Evolutionary conservation across 257 asterid genomes (phyloP), one percentile per base, ranked within the genome.

Genomic region (Galeopsis tetrahit): DNA sequence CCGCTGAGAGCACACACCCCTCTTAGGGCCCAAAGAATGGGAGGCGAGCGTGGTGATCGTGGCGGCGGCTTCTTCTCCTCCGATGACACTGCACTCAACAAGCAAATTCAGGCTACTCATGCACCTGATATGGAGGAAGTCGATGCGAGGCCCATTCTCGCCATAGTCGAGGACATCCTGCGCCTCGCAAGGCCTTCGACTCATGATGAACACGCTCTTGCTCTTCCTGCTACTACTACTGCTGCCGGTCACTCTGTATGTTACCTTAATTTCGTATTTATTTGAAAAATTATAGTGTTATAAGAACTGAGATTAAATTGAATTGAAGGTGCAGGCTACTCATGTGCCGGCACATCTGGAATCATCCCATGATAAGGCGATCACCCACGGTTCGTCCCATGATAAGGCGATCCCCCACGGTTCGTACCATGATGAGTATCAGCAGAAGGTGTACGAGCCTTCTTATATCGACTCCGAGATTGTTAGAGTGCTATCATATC

Each of bases 401-500:
- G 55, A 48, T 1, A 48, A 48, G 55, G 28, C 28, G 28, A 46
- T 11, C 4, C 13, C 53, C 7, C 17, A 46, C 17, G 21, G n/a
- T 48, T 21, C 28, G 28, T 14, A 49, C 56, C 56, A n/a, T 2
- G 56, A 49, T 10, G 56, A 49, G 9, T 28, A 49, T 55, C 61
- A 55, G 9, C 35, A 1, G 34, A 55, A 17, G 34, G 13, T 55
- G 33, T 55, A 55, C 13, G 61, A 55, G 61, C 61, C n/a, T 17
- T 55, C 61, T 7, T 55, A 55, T 28, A 28, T 17, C 61, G 90
- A 85, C 3, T 17, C 75, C 2, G 96, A 93, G 36, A 69, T 87
- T 0, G 79, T 91, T 7, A 71, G 76, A 77, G 38, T 79, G 60
- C 81, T 93, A 34, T 88, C 98, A 9, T 86, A 77, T 70, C 89